Base-by-base conservation (phyloP, 202 grass and related monocot genomes). In the Tripidium arundinaceum region DNA sequence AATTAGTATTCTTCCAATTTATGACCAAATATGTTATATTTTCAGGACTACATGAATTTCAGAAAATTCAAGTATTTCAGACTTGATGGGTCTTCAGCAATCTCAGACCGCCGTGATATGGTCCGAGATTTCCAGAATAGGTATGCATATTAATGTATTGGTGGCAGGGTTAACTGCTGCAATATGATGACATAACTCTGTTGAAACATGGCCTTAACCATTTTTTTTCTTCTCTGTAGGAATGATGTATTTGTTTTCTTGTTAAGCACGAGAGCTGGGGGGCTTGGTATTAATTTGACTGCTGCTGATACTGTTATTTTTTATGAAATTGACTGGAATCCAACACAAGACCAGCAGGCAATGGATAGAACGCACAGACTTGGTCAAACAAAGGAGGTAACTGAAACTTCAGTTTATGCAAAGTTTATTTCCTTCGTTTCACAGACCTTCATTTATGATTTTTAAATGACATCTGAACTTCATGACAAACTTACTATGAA, bases 261-360 rank as follows among this genome's bases (percentile, higher is more conserved):
- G 83, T 85, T 99, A 80, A 99, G 96, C 79, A 99, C 96, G 45
- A 91, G 96, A 91, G 96, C 96, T 81, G 96, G 96, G 40, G 96
- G 96, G 2, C 88, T 99, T 27, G 96, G 96, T 88, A 99, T 99
- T 68, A 99, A 99, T 84, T 87, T 99, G 80, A 99, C 96, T 37
- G 96, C 96, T 85, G 96, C 96, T 79, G 96, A 99, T 69, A 99
- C 96, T 41, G 96, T 99, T 87, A 99, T 99, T 78, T 99, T 99
- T 70, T 99, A 99, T 78, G 97, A 99, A 91, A 99, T 92, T 83
- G 97, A 99, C 86, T 99, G 97, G 97, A 99, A 99, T 91, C 97
- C 97, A 74, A 99, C 97, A 28, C 90, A 96, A 82, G 97, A 99
- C 84, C 89, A 96, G 78, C 97, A 99, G 74, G 97, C 97, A 79